Evolutionary conservation across 106 monocot genomes (phyloP).

Genomic region (Dioscorea alata): DNA sequence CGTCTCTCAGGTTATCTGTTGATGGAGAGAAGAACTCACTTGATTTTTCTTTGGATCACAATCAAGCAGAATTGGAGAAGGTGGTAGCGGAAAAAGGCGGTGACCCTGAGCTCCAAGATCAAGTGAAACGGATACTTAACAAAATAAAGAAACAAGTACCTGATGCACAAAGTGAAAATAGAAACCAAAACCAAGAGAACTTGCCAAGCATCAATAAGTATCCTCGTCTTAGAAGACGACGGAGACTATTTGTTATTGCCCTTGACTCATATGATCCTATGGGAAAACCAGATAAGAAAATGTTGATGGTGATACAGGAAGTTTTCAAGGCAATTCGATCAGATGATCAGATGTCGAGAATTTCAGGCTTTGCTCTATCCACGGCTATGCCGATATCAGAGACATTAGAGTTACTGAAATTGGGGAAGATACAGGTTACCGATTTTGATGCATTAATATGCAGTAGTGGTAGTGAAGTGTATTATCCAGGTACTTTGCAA

Average conservation of each 20-base stretch:
- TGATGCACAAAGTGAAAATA: not conserved
- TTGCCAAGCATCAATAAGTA: constrained; percentile 31
- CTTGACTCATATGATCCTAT: constrained; percentile 62
- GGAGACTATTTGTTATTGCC: constrained; percentile 85
- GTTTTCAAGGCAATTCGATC: constrained; percentile 62
- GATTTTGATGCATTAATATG: constrained; percentile 94
- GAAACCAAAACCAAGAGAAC: constrained; percentile 12
- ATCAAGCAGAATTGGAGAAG: constrained; percentile 19
- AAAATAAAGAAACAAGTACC: constrained; percentile 44
- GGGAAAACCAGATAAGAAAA: constrained; percentile 58
- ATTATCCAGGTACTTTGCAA: constrained; percentile 78
- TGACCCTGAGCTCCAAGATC: constrained; percentile 59
- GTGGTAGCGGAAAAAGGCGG: constrained; percentile 8
- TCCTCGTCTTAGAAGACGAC: constrained; percentile 69
- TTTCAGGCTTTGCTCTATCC: constrained; percentile 85
- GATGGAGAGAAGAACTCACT: constrained; percentile 57
- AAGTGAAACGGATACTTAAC: constrained; percentile 69
- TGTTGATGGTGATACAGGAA: constrained; percentile 73
- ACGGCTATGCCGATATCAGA: constrained; percentile 82
- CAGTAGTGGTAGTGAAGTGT: constrained; percentile 88
- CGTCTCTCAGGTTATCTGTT: constrained; percentile 60
- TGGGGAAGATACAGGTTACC: constrained; percentile 51
- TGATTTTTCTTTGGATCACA: constrained; percentile 25
- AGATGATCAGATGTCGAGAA: constrained; percentile 76
- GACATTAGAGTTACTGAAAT: constrained; percentile 44